A percentile compares a stretch with the other conserved stretches of the same genome.
phyloP scores from a whole-genome alignment of 306 rosid genomes.

The Quercus wislizeni region DNA sequence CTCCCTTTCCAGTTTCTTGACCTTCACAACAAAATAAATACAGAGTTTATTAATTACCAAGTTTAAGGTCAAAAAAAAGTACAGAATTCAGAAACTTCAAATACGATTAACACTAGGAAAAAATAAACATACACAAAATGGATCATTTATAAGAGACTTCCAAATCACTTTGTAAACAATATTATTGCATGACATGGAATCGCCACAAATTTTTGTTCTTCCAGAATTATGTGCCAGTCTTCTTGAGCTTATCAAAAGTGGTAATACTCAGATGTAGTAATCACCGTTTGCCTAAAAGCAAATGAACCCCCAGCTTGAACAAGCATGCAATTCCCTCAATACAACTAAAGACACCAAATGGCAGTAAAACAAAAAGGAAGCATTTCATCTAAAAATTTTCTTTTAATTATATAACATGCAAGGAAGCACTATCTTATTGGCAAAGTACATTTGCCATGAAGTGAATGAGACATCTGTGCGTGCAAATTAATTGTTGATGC shows the following conservation, averaged over 20 bases:
- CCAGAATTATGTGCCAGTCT: neutral
- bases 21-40: slow-evolving; percentile 41
- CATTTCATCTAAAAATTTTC: neutral
- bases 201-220: neutral
- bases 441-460: neutral
- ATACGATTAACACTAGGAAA: slow-evolving; percentile 6
- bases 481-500: neutral
- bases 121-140: neutral
- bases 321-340: slow-evolving; percentile 11
- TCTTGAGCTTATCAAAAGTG: neutral
- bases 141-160: neutral
- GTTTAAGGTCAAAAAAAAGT: slow-evolving; percentile 6
- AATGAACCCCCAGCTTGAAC: neutral
- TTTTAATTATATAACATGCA: neutral
- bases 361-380: neutral
- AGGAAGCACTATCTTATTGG: neutral
- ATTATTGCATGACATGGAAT: neutral
- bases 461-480: neutral
- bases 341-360: neutral
- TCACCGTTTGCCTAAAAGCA: neutral
- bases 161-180: neutral
- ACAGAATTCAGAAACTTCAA: neutral
- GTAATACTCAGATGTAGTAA: neutral
- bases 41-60: slow-evolving; percentile 3
- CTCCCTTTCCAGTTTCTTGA: slow-evolving; percentile 91